Evolutionary conservation across 2,329 filamentous ascomycete genomes (phyloP), one percentile per base, ranked within the genome.

Genomic region (Sphaerulina vaccinii): DNA sequence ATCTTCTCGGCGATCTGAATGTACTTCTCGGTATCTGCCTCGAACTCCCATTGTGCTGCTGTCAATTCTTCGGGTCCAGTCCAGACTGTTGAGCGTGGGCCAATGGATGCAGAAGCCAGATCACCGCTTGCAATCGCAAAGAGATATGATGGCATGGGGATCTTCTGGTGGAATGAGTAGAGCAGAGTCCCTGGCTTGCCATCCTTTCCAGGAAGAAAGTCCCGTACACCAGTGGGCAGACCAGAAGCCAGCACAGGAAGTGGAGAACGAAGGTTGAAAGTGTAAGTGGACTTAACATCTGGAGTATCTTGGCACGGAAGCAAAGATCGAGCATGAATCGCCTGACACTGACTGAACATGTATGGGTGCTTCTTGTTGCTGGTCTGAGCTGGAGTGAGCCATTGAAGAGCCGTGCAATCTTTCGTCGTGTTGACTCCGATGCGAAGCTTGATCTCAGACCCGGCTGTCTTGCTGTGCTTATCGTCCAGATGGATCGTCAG

Each of bases 271-370:
- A 99, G 86, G 65, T 86, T 87, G 76, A 96, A 96, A 57, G 85
- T 84, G 72, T 91, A 90, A 1, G 90, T 95, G n/a, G 88, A 90
- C 76, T 99, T 99, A 64, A 96, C 88, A 69, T 96, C 92, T 2
- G 93, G 93, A 1, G 93, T 97, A 68, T 99, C 93, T 75, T 97
- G 92, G 72, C 92, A 97, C 5, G 93, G 93, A 71, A 97, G 95
- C 55, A 97, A 82, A 41, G 90, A 95, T 54, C 93, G 85, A 37
- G 89, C 90, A 66, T 97, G 91, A 65, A 96, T 97, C 48, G 92
- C 91, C 76, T 99, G 92, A 71, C 91, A 96, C 75, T 97, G 93
- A 38, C 89, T 95, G 76, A 97, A 97, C 85, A 97, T 92, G 73
- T 96, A 97, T 1, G 92, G 92, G 61, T 95, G 87, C 72, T 90